Evolutionary conservation across 139 green algal genomes (phyloP), one percentile per base, ranked within the genome.

Genomic region (Chlamydomonas asymmetrica): DNA sequence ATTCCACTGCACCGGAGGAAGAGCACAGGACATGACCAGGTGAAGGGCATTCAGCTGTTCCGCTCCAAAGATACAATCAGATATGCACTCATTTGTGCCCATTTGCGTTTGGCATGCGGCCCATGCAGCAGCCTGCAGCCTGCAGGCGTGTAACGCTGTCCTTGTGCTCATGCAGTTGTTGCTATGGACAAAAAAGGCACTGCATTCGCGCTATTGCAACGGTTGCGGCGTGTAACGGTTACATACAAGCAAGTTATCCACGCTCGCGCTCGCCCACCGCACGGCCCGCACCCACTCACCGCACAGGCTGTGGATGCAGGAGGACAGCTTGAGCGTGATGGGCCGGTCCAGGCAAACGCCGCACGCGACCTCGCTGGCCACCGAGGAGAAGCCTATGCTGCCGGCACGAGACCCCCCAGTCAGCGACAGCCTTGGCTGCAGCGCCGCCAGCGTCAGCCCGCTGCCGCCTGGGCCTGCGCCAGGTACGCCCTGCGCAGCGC

Each of bases 321-420:
- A 54, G 27, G 2, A 38, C 10, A 75, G 35, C 29, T 32, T 27
- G 5, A 75, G 39, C 16, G 66, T 0, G 7, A 39, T 54, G 5
- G 68, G 54, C n/a, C 68, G 68, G 54, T 75, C 68, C 2, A 75
- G 66, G 50, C 68, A 75, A 18, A 75, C 45, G n/a, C 68, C 68
- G 50, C 68, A 75, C 23, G 23, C 37, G 38, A 57, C 54, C 52
- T 75, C 68, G 1, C 43, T 50, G n/a, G n/a, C n/a, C n/a, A n/a
- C n/a, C n/a, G n/a, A n/a, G n/a, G n/a, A n/a, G n/a, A n/a, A n/a
- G n/a, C n/a, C n/a, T n/a, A n/a, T n/a, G n/a, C n/a, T n/a, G n/a
- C n/a, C n/a, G n/a, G n/a, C n/a, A n/a, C n/a, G n/a, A n/a, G n/a
- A n/a, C n/a, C n/a, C n/a, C n/a, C n/a, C n/a, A n/a, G n/a, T n/a